phyloP scores from a whole-genome alignment of 495 filamentous ascomycete species.

The Trichoderma erinaceum region DNA sequence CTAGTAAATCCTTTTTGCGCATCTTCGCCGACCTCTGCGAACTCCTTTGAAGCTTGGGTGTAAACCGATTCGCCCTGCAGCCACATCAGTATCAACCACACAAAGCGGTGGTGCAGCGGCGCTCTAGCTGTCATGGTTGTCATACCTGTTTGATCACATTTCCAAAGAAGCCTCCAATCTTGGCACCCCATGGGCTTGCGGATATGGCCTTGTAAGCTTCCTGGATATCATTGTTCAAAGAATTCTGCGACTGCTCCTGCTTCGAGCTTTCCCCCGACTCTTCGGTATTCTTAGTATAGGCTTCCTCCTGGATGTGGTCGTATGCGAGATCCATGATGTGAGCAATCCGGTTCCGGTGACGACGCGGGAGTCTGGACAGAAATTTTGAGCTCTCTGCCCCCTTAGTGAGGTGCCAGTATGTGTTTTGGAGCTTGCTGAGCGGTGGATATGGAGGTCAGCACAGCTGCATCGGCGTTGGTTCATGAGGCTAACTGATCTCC shows the following conservation, averaged over 20 bases:
- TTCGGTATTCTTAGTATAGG: conserved; percentile 53
- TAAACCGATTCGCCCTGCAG: conserved; percentile 78
- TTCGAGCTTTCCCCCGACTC: conserved; percentile 41
- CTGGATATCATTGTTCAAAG: conserved; percentile 82
- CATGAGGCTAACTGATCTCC: conserved; percentile 16
- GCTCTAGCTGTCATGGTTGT: conserved; percentile 20
- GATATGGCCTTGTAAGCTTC: conserved; percentile 94
- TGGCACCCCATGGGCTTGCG: conserved; percentile 80
- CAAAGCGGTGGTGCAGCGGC: conserved; percentile 11
- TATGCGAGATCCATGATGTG: conserved; percentile 86
- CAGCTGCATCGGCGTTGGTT: background rate
- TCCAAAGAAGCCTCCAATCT: conserved; percentile 80
- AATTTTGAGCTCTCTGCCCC: background rate
- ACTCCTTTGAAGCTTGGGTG: conserved; percentile 75
- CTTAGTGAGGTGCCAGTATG: background rate
- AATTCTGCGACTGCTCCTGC: conserved; percentile 44
- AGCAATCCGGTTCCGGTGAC: conserved; percentile 17
- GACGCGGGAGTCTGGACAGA: background rate
- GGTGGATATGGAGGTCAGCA: conserved; percentile 12
- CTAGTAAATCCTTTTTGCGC: conserved; percentile 78
- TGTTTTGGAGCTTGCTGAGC: conserved; percentile 18
- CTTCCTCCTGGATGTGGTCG: conserved; percentile 90
- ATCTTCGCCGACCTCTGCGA: conserved; percentile 67
- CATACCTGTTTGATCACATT: conserved; percentile 80
- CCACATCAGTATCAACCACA: background rate